Evolutionary conservation across 768 basidiomycete species (phyloP), one percentile per base, ranked within the genome.

Genomic region (Lyophyllum shimeji): DNA sequence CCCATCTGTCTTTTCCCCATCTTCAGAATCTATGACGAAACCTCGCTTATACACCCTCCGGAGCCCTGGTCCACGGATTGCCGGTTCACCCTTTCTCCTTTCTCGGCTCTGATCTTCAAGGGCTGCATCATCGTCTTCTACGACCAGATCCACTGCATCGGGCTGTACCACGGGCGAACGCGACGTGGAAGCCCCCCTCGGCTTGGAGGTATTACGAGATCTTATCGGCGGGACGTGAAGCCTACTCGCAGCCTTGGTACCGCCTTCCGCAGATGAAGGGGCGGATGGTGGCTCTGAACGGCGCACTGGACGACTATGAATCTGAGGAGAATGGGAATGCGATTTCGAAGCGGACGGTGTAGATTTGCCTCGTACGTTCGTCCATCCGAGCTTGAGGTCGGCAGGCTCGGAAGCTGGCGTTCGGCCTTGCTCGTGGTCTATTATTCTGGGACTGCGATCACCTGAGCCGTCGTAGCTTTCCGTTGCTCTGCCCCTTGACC

Each of bases 111-210:
- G 73, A 25, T 81, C 82, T 53, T 79, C 77, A 57, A 82, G 77
- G 27, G 78, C 82, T 3, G 85, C 84, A 7, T 74, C 66, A 7
- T 67, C 58, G 63, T 87, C 89, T 64, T 90, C 89, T 0, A 95
- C 84, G 4, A 98, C 81, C 17, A 99, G 76, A 65, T 99, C 96
- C 1, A 98, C 87, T 1, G 95, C 95, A 60, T 98, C 90, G 1
- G 83, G 79, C 13, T 82, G 81, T 12, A 84, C 69, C 11, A 66
- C 67, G 17, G 71, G 34, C 15, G 34, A 37, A 17, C 3, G 68
- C 5, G 71, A 66, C 29, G 15, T 46, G 9, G 43, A 27, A 9
- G 24, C 34, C 12, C 46, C 55, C n/a, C 56, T 48, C 42, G 62
- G 52, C 12, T 63, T 64, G 3, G 76, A 74, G 42, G 59, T 70